A percentile compares a stretch with the other conserved stretches of the same genome.
These are phyloP conservation scores for Coemansia sp. DNA, from an alignment of 192 early-diverging fungal species.

Conservation along the genomic window DNA sequence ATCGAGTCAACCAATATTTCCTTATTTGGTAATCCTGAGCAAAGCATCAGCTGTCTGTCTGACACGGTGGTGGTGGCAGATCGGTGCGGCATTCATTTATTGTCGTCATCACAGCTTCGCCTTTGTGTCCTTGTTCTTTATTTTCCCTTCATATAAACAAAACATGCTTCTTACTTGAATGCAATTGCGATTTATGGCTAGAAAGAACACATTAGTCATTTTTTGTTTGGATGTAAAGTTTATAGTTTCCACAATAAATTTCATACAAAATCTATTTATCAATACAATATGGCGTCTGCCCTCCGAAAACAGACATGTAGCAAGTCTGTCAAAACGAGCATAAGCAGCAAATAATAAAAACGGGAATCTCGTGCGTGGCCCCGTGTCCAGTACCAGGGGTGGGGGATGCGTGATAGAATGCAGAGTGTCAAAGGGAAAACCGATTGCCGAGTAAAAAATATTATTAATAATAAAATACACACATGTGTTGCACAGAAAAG, in stretches of 20 bases:
- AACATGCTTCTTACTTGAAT: not conserved
- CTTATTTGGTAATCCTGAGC: not conserved
- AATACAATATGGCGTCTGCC: too few relatives aligned
- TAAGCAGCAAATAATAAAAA: not conserved
- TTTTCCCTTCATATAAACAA: not conserved
- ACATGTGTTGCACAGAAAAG: not conserved
- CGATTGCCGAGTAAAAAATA: not conserved
- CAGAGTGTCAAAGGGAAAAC: not conserved
- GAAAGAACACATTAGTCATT: not conserved
- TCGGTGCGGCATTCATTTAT: not conserved
- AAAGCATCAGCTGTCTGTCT: not conserved
- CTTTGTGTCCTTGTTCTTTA: too few relatives aligned
- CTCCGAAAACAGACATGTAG: too few relatives aligned
- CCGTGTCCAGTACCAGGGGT: constrained; percentile 7
- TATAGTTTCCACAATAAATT: too few relatives aligned
- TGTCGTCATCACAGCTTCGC: not conserved
- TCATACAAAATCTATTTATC: too few relatives aligned
- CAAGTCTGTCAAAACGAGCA: not conserved
- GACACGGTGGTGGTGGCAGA: not conserved
- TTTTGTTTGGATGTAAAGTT: too few relatives aligned
- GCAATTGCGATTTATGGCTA: not conserved
- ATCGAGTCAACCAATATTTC: not conserved
- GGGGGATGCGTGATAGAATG: not conserved
- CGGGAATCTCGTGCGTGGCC: not conserved
- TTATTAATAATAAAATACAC: not conserved